Base-by-base conservation (phyloP, 768 basidiomycete genomes). In the Termitomyces sp. region DNA sequence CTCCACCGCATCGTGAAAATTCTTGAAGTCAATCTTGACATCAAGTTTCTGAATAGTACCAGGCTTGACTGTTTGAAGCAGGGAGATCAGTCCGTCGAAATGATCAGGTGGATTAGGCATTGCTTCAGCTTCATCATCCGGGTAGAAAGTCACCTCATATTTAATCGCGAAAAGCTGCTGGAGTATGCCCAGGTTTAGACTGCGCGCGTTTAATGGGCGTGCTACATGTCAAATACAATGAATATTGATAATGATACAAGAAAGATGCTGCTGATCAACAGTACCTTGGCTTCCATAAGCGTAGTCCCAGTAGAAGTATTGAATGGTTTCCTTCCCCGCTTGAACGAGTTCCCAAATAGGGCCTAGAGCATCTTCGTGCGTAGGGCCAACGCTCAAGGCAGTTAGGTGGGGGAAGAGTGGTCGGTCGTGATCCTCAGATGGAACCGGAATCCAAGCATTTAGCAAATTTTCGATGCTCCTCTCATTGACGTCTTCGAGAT, bases 231-330 rank as follows among this genome's bases (percentile, higher is more conserved):
- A 25, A 11, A 54, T 31, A 31, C 2, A 0, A 25, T 46, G 5
- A 60, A 29, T 5, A 25, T 34, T 4, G 7, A 42, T 20, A 50
- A 34, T n/a, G 20, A 17, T 9, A 36, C 25, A 4, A 14, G 43
- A 31, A 7, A 17, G 11, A 40, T 31, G 25, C 36, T 36, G 12
- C 17, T 49, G 38, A 20, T 42, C 15, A 59, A 32, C 51, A 25
- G 12, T 47, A 58, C 62, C 54, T 31, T 53, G 55, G 4, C 57
- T 45, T 34, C 56, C 52, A 46, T 64, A 49, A 7, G 25, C 8
- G n/a, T 64, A 64, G 40, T 57, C 56, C 63, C 63, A 64, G 42
- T 64, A 20, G 20, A 64, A 64, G 48, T 55, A 58, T 45, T 64
- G 48, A 40, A 64, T 47, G 20, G 59, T 57, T 12, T 60, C 32